Evolutionary conservation across 2,329 filamentous ascomycete genomes (phyloP), one percentile per base, ranked within the genome.

Genomic region (Fusarium longipes): DNA sequence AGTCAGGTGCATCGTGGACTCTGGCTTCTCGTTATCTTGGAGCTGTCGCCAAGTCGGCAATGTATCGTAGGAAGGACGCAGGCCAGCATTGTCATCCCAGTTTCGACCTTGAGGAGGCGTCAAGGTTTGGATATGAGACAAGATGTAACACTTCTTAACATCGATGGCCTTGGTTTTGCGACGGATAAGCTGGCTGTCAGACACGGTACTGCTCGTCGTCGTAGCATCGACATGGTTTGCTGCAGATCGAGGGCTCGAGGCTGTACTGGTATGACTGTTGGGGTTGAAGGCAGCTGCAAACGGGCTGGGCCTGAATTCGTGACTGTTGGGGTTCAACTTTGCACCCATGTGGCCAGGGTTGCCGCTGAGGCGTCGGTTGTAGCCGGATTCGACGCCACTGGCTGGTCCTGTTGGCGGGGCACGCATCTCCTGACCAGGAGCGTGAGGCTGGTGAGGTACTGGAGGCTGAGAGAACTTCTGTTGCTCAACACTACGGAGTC

Each of bases 251-350:
- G 93, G 92, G 74, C 91, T 96, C 4, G 92, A 93, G 33, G 87
- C 84, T 44, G 87, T 84, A 74, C 90, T 92, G n/a, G 83, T 82
- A 44, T 84, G 82, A 6, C 84, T 82, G 24, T 81, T 92, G 7
- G 92, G 95, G 70, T 89, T 95, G 79, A 99, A 98, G 2, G 90
- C 84, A 42, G 87, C 86, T 1, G 94, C 93, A 64, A 91, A 91
- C 6, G 92, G 89, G 72, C 91, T 96, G 18, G 95, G 96, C 67
- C 91, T 89, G 80, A 97, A 98, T 73, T 97, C 93, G 74, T 87
- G 83, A 70, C 84, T 89, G 71, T 87, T 89, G 8, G 88, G 88
- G 65, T 90, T 90, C 70, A 90, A 75, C 76, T 88, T 88, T 43
- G 81, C 82, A 6, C 81, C 80, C 71, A 86, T 80, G 50, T 86